These are phyloP conservation scores for Rhodotorula sp. DNA, from an alignment of 1,284 basidiomycete species.

Conservation along the genomic window DNA sequence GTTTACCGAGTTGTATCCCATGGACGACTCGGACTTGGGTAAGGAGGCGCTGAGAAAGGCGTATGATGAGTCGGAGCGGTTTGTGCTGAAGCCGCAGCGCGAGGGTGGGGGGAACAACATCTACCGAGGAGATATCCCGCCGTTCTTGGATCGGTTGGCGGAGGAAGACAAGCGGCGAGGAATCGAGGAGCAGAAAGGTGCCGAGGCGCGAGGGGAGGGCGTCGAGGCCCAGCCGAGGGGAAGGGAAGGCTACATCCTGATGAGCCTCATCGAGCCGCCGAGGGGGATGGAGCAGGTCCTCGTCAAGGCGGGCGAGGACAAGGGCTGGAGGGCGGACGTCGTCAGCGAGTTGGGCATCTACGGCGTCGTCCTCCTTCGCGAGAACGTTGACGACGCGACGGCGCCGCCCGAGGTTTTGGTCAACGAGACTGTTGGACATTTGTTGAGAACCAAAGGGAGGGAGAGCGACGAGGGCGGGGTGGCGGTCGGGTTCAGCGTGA, in stretches of 20 bases:
- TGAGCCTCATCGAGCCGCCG: slow-evolving; percentile 84
- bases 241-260: slow-evolving; percentile 77
- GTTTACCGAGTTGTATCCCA: slow-evolving; percentile 69
- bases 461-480: slow-evolving; percentile 91
- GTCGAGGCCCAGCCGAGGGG: background rate
- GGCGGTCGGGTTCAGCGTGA: slow-evolving; percentile 82
- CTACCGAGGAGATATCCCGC: slow-evolving; percentile 77
- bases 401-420: slow-evolving; percentile 46
- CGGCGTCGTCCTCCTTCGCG: slow-evolving; percentile 77
- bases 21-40: slow-evolving; percentile 51
- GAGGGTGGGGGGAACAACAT: slow-evolving; percentile 98
- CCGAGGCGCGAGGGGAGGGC: background rate
- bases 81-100: slow-evolving; percentile 92
- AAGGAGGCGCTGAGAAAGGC: slow-evolving; percentile 59
- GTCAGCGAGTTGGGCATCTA: slow-evolving; percentile 91
- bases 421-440: slow-evolving; percentile 73
- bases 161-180: slow-evolving; percentile 53
- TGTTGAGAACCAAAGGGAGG: slow-evolving; percentile 88
- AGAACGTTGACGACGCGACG: slow-evolving; percentile 5
- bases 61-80: slow-evolving; percentile 55
- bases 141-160: slow-evolving; percentile 65
- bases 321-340: slow-evolving; percentile 61
- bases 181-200: background rate
- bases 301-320: slow-evolving; percentile 58
- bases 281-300: slow-evolving; percentile 66